A percentile compares a stretch with the other conserved stretches of the same genome.
Conservation (phyloP, 768 basidiomycete species). For the Naematelia aurantialba region DNA sequence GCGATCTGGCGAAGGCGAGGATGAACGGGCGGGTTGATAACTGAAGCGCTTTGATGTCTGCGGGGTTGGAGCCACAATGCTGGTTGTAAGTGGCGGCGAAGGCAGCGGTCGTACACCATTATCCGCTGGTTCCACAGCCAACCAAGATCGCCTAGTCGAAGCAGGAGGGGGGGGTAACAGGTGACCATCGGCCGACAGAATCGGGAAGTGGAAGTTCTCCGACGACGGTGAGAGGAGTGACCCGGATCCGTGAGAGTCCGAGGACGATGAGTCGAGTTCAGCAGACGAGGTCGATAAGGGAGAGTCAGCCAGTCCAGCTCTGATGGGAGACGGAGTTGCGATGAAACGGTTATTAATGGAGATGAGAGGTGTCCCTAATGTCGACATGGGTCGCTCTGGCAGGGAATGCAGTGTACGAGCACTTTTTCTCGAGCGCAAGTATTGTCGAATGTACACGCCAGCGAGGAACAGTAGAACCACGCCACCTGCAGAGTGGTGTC, state of each 20-base stretch:
- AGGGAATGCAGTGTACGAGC: slow-evolving; percentile 1
- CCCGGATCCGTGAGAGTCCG: slow-evolving; percentile 5
- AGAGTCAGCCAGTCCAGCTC: neutral
- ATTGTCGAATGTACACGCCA: slow-evolving; percentile 5
- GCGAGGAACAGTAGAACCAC: slow-evolving; percentile 14
- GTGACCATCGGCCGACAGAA: slow-evolving; percentile 41
- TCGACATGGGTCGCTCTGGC: slow-evolving; percentile 18
- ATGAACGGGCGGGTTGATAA: slow-evolving; percentile 7
- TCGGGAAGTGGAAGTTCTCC: slow-evolving; percentile 39
- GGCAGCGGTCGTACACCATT: slow-evolving; percentile 21
- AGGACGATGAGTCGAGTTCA: slow-evolving; percentile 1
- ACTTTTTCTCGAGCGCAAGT: slow-evolving; percentile 2
- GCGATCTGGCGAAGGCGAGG: neutral
- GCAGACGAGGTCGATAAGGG: slow-evolving; percentile 13
- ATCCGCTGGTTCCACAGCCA: slow-evolving; percentile 1
- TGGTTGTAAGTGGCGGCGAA: slow-evolving; percentile 11
- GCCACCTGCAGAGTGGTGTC: slow-evolving; percentile 7
- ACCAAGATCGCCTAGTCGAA: slow-evolving; percentile 20
- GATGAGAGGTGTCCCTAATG: slow-evolving; percentile 21
- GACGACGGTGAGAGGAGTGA: slow-evolving; percentile 32
- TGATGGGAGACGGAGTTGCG: neutral
- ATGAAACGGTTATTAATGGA: neutral
- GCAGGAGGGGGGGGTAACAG: slow-evolving; percentile 37
- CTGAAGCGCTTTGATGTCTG: slow-evolving; percentile 18
- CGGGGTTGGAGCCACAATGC: slow-evolving; percentile 11